These are phyloP conservation scores for Heteromeles arbutifolia DNA, from an alignment of 306 rosid species.

Conservation along the genomic window DNA sequence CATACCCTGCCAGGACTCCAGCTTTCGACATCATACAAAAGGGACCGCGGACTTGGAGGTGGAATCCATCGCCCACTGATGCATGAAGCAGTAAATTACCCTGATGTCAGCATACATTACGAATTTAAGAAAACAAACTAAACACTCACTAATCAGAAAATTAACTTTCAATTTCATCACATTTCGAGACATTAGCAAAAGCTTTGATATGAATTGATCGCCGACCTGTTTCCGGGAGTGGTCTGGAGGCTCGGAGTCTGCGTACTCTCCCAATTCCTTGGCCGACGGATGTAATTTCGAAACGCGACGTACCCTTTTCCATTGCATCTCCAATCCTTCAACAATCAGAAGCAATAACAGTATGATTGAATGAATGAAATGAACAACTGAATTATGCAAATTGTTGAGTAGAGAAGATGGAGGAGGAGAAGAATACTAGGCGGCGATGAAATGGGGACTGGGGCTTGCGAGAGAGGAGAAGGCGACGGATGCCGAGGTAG, in stretches of 20 bases:
- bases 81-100: conserved; percentile 83
- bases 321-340: conserved; percentile 89
- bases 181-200: conserved; percentile 15
- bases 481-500: conserved; percentile 70
- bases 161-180: conserved; percentile 14
- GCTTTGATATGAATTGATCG: conserved; percentile 8
- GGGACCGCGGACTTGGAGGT: conserved; percentile 62
- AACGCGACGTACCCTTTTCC: conserved; percentile 87
- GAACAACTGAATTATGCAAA: neutral
- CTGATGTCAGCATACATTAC: conserved; percentile 75
- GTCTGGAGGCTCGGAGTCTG: conserved; percentile 57
- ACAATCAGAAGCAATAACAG: neutral
- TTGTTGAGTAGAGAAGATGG: neutral
- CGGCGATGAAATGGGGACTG: conserved; percentile 58
- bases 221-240: conserved; percentile 98
- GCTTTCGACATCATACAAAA: conserved; percentile 81
- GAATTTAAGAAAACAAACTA: conserved; percentile 41
- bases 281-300: conserved; percentile 66
- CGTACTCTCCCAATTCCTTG: conserved; percentile 69
- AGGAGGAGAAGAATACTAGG: conserved; percentile 34
- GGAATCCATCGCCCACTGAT: conserved; percentile 94
- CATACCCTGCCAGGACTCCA: conserved; percentile 73
- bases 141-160: conserved; percentile 29
- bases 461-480: conserved; percentile 65
- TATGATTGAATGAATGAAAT: neutral